These are phyloP conservation scores for Xylaria acuta DNA, from an alignment of 495 filamentous ascomycete species.

Conservation along the genomic window DNA sequence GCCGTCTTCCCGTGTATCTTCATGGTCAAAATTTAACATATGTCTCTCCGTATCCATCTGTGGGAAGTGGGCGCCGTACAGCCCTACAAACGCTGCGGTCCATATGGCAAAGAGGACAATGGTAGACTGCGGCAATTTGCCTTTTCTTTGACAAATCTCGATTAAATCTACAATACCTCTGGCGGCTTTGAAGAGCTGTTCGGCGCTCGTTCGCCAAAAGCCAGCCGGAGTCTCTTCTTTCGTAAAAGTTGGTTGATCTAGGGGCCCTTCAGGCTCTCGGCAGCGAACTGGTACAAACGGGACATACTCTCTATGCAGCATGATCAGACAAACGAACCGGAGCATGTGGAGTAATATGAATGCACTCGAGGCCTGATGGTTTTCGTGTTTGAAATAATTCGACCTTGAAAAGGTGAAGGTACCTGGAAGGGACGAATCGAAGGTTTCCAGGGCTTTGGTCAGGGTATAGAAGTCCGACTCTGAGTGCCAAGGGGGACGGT, in stretches of 20 bases:
- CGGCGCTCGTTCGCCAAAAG: constrained; percentile 79
- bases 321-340: constrained; percentile 76
- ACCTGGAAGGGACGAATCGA: constrained; percentile 70
- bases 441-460: constrained; percentile 64
- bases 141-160: constrained; percentile 66
- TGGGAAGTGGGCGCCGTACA: constrained; percentile 77
- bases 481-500: constrained; percentile 67
- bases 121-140: constrained; percentile 80
- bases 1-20: constrained; percentile 34
- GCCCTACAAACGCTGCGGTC: constrained; percentile 72
- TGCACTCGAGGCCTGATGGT: constrained; percentile 72
- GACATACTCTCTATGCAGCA: constrained; percentile 81
- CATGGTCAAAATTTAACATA: constrained; percentile 53
- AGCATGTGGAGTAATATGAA: constrained; percentile 83
- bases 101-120: constrained; percentile 82
- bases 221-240: constrained; percentile 59
- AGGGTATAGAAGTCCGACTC: constrained; percentile 69
- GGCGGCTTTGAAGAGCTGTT: constrained; percentile 74
- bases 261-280: constrained; percentile 69
- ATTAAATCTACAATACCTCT: constrained; percentile 78
- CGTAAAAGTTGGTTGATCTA: constrained; percentile 72
- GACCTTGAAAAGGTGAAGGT: constrained; percentile 72
- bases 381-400: constrained; percentile 84
- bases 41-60: constrained; percentile 76
- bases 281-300: constrained; percentile 81